These are phyloP conservation scores for Backusella psychrophila DNA, from an alignment of 192 early-diverging fungal genomes.

Conservation along the genomic window DNA sequence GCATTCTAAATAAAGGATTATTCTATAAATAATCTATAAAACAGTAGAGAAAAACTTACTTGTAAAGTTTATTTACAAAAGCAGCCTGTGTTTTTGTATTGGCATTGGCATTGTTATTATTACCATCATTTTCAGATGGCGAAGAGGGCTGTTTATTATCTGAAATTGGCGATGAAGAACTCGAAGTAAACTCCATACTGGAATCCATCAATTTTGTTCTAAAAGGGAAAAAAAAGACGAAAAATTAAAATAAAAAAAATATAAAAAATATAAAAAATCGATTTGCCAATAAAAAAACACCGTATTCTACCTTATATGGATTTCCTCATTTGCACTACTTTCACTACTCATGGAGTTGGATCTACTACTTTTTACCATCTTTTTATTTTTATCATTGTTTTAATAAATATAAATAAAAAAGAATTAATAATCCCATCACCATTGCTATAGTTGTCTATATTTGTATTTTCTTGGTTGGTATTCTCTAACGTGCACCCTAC, in stretches of 20 bases:
- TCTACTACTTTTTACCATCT: constrained; percentile 6
- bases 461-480: too few species aligned
- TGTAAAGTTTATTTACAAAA: constrained; percentile 50
- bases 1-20: constrained; percentile 49
- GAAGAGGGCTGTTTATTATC: neutral
- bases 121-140: neutral
- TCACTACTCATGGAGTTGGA: constrained; percentile 1
- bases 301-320: constrained; percentile 2
- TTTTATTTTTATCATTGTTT: neutral
- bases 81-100: constrained; percentile 46
- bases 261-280: neutral
- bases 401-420: neutral
- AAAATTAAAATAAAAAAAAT: neutral
- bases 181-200: neutral
- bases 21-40: neutral
- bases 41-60: constrained; percentile 26
- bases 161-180: neutral
- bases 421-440: neutral
- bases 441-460: too few species aligned
- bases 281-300: neutral
- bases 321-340: constrained; percentile 2
- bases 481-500: too few species aligned
- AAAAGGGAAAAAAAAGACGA: neutral
- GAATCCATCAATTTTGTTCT: neutral
- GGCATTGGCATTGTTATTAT: neutral